phyloP scores from a whole-genome alignment of 2,329 filamentous ascomycete species.

The Periconia sp. region DNA sequence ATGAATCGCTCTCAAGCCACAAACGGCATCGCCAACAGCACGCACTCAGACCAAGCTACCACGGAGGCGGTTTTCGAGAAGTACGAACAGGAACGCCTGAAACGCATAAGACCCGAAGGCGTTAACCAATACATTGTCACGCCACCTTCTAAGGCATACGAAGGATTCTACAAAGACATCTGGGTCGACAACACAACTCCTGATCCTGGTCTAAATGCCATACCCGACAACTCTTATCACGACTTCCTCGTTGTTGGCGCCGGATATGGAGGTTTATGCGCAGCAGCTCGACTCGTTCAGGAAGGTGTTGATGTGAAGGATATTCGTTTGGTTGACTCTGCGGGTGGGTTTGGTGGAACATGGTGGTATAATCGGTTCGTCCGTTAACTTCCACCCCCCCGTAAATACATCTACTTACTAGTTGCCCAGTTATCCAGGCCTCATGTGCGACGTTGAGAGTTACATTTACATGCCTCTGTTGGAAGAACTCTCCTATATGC shows the following conservation, averaged over 20 bases:
- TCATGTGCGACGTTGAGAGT: slow-evolving; percentile 7
- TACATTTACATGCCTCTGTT: slow-evolving; percentile 10
- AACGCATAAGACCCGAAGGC: not conserved
- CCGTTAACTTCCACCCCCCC: too few relatives aligned
- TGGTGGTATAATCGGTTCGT: slow-evolving; percentile 11
- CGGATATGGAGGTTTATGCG: not conserved
- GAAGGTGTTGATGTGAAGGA: not conserved
- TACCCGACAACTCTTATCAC: too few relatives aligned
- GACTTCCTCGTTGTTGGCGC: not conserved
- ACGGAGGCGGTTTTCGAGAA: too few relatives aligned
- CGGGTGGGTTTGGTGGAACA: slow-evolving; percentile 8
- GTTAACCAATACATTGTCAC: not conserved
- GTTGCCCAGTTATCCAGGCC: slow-evolving; percentile 17
- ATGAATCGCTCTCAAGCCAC: too few relatives aligned
- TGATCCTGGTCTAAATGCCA: not conserved
- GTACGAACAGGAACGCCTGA: too few relatives aligned
- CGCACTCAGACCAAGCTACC: too few relatives aligned
- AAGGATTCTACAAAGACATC: not conserved
- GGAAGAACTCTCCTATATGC: slow-evolving; percentile 24
- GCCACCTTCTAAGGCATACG: not conserved
- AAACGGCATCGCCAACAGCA: too few relatives aligned
- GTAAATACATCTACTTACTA: not conserved
- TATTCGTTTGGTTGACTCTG: slow-evolving; percentile 7
- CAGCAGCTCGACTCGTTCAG: not conserved
- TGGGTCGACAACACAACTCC: not conserved